These are phyloP conservation scores for Yamadazyma aaseri DNA, from an alignment of 1,139 yeast species.

Conservation along the genomic window DNA sequence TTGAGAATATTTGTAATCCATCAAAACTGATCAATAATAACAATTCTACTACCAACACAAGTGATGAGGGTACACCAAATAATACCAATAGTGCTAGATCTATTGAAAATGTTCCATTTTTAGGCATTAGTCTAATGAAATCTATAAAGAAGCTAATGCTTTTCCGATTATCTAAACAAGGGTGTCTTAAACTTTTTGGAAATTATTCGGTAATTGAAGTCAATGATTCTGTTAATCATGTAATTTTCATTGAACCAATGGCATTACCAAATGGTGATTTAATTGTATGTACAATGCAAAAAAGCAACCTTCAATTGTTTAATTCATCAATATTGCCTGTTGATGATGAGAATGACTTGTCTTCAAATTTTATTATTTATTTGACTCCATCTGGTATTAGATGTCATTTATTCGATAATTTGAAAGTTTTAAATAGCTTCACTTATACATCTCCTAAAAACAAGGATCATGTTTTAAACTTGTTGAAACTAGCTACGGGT, in stretches of 20 bases:
- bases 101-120: conserved; percentile 37
- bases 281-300: conserved; percentile 28
- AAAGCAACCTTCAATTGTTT: conserved; percentile 28
- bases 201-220: conserved; percentile 42
- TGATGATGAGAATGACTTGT: conserved; percentile 16
- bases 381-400: conserved; percentile 76
- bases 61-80: conserved; percentile 4
- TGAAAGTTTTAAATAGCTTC: conserved; percentile 39
- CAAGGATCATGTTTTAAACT: conserved; percentile 43
- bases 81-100: background rate
- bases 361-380: conserved; percentile 49
- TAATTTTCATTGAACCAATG: conserved; percentile 57
- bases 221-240: conserved; percentile 17
- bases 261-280: conserved; percentile 54
- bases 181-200: conserved; percentile 50
- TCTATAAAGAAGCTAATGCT: conserved; percentile 59
- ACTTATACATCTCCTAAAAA: conserved; percentile 52
- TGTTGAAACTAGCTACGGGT: conserved; percentile 56
- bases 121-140: conserved; percentile 55
- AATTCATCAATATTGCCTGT: conserved; percentile 25
- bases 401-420: conserved; percentile 55
- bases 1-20: conserved; percentile 19
- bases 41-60: conserved; percentile 8
- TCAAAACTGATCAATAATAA: conserved; percentile 18
- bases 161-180: conserved; percentile 41